phyloP scores from a whole-genome alignment of 208 protist species.

The Leishmania gerbilli region DNA sequence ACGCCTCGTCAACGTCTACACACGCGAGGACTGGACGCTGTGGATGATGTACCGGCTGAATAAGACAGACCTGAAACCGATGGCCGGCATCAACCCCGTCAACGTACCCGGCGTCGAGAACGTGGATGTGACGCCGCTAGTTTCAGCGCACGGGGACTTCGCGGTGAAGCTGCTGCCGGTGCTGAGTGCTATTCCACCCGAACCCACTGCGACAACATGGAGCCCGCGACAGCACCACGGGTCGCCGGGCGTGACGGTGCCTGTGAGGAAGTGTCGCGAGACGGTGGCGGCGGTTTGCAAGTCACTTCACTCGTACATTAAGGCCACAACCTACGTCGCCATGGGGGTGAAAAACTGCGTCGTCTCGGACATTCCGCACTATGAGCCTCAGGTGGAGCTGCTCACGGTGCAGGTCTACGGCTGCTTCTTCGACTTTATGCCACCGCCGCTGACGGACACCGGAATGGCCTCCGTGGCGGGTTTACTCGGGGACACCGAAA shows the following conservation, averaged over 20 bases:
- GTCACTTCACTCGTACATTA: slow-evolving; percentile 43
- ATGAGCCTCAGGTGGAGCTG: slow-evolving; percentile 34
- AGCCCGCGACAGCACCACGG: slow-evolving; percentile 41
- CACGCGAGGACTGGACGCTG: slow-evolving; percentile 80
- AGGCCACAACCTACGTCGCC: slow-evolving; percentile 35
- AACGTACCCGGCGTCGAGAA: slow-evolving; percentile 87
- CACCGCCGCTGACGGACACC: slow-evolving; percentile 27
- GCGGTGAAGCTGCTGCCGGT: slow-evolving; percentile 57
- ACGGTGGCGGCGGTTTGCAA: slow-evolving; percentile 38
- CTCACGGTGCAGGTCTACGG: slow-evolving; percentile 33
- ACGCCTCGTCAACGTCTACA: slow-evolving; percentile 89
- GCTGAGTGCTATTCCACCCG: slow-evolving; percentile 46
- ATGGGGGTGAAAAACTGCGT: slow-evolving; percentile 53
- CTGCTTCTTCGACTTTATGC: slow-evolving; percentile 63
- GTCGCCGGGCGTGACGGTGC: slow-evolving; percentile 59
- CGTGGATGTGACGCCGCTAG: slow-evolving; percentile 69
- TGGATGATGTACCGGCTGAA: slow-evolving; percentile 82
- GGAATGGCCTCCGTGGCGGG: slow-evolving; percentile 58
- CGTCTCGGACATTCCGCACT: slow-evolving; percentile 30
- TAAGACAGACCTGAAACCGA: slow-evolving; percentile 67
- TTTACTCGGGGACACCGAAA: slow-evolving; percentile 35
- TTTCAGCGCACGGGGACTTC: slow-evolving; percentile 66
- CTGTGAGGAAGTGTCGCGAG: slow-evolving; percentile 22
- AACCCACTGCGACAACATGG: slow-evolving; percentile 51
- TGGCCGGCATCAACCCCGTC: slow-evolving; percentile 75